Base-by-base conservation (phyloP, 345 rosid species). In the Murraya koenigii region DNA sequence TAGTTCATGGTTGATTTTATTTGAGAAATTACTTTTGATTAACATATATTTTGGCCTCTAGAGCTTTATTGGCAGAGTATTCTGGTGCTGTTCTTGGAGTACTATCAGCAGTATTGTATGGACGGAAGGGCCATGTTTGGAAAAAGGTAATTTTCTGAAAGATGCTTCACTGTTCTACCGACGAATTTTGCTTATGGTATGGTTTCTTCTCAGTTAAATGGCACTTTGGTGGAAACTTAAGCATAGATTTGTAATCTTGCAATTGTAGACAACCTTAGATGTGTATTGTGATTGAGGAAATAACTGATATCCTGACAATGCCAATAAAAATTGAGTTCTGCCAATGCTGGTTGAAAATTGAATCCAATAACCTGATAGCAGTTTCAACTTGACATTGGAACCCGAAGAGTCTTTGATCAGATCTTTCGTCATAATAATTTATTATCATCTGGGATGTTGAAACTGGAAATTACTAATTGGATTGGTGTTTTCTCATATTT, bases 81-180 rank as follows among this genome's bases (percentile, higher is more conserved):
- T 94, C 99, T 75, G 99, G 99, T 72, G 98, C 99, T 78, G 88
- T 90, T 77, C 99, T 96, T 82, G 99, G 98, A 79, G 98, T 94
- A 56, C 86, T 96, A 74, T 96, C 99, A 79, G 99, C 95, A 15
- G 90, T 88, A 65, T 82, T 96, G 47, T 94, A 91, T 88, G 95
- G 99, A 62, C 89, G 89, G 73, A 88, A 82, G 80, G 90, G 90
- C 70, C 88, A 88, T 62, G 78, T 94, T 11, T 92, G 93, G 98
- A 96, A 90, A 86, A 96, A 94, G 97, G 99, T 96, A 86, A 25
- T 28, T 74, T 66, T 77, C 61, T 80, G 19, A 62, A 66, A 55
- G 63, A 64, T 67, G n/a, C 30, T 63, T 64, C 47, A 63, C 55
- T 32, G 6, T 70, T 47, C 23, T 23, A n/a, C 64, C 6, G 23